phyloP scores from a whole-genome alignment of 306 rosid genomes.

The Notholithocarpus densiflorus region DNA sequence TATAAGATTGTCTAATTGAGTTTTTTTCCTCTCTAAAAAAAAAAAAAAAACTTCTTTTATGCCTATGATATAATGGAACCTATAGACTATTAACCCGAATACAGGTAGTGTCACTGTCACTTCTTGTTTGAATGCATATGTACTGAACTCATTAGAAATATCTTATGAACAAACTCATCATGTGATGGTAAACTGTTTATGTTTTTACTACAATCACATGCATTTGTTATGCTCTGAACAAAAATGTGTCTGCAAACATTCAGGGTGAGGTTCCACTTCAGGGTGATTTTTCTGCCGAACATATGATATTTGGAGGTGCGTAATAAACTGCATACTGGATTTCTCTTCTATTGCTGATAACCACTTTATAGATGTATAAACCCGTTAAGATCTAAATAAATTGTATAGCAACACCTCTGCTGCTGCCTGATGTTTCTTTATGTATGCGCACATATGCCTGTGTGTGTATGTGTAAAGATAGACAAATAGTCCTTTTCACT shows the following conservation, averaged over 20 bases:
- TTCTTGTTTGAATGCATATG: background rate
- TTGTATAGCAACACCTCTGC: conserved; percentile 7
- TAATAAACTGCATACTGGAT: background rate
- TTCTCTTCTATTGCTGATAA: conserved; percentile 12
- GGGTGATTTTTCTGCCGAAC: conserved; percentile 97
- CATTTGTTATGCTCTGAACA: conserved; percentile 18
- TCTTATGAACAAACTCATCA: background rate
- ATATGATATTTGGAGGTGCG: conserved; percentile 98
- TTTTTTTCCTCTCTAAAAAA: background rate
- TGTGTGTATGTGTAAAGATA: background rate
- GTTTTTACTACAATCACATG: background rate
- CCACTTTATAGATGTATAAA: background rate
- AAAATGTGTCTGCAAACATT: conserved; percentile 20
- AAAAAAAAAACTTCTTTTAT: background rate
- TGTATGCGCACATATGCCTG: background rate
- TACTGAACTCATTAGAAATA: background rate
- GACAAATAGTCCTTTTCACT: background rate
- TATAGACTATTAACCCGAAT: background rate
- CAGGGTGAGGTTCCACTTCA: conserved; percentile 98
- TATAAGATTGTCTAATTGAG: background rate
- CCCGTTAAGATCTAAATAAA: conserved; percentile 9
- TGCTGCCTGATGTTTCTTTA: background rate
- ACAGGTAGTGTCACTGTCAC: background rate
- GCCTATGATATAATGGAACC: background rate
- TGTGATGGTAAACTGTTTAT: background rate